These are phyloP conservation scores for Podosphaera xanthii DNA, from an alignment of 2,329 filamentous ascomycete species.

Conservation along the genomic window DNA sequence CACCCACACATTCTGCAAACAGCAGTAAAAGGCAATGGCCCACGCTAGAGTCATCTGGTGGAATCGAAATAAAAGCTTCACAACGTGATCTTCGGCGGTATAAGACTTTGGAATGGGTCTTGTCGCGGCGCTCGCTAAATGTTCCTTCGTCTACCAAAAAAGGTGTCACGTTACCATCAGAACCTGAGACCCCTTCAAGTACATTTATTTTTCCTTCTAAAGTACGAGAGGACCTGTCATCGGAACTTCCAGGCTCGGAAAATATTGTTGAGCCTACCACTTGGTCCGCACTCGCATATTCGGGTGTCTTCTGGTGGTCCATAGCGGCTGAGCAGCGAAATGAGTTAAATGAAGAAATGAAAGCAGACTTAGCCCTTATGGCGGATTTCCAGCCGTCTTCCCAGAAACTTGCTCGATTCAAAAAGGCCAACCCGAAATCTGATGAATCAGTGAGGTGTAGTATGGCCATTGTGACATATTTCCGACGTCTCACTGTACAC, in stretches of 20 bases:
- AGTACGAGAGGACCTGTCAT: slow-evolving; percentile 18
- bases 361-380: slow-evolving; percentile 31
- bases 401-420: slow-evolving; percentile 1
- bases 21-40: slow-evolving; percentile 49
- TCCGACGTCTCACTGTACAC: slow-evolving; percentile 50
- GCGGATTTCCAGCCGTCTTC: slow-evolving; percentile 24
- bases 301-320: slow-evolving; percentile 78
- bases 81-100: slow-evolving; percentile 77
- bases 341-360: slow-evolving; percentile 33
- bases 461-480: slow-evolving; percentile 57
- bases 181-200: slow-evolving; percentile 5
- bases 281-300: slow-evolving; percentile 57
- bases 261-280: slow-evolving; percentile 37
- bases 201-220: slow-evolving; percentile 10
- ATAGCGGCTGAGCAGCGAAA: slow-evolving; percentile 52
- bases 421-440: neutral
- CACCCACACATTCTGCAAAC: slow-evolving; percentile 33
- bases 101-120: slow-evolving; percentile 39
- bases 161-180: slow-evolving; percentile 2
- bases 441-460: slow-evolving; percentile 25
- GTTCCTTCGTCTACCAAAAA: slow-evolving; percentile 5
- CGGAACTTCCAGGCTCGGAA: slow-evolving; percentile 27
- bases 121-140: slow-evolving; percentile 21
- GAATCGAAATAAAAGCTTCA: slow-evolving; percentile 53
- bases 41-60: slow-evolving; percentile 42